Base-by-base conservation (phyloP, 495 filamentous ascomycete genomes). In the Penicillium cinerascens region DNA sequence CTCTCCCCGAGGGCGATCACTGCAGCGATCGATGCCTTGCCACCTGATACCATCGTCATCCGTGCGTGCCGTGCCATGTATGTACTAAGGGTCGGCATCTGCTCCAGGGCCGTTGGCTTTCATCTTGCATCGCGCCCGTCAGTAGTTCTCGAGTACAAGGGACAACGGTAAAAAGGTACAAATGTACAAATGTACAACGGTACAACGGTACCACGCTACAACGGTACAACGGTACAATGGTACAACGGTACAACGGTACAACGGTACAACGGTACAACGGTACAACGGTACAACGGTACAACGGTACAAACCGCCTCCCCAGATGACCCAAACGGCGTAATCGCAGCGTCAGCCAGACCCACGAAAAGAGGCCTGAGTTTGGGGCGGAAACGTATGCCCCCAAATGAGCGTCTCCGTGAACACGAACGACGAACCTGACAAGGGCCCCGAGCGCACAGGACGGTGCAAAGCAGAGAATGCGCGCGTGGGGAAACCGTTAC, bases 1-100 rank as follows among this genome's bases (percentile, higher is more conserved):
- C 25, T 8, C 47, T 54, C 52, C 60, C 60, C 57, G 60, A 52
- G 36, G 59, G 55, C 60, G 59, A 65, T 62, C 59, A 54, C 44
- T 63, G 59, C 59, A 62, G 51, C 55, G 44, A 40, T 47, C 38
- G 53, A 60, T 55, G 53, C 58, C 58, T 56, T 54, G 58, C 53
- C 52, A 60, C 57, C 46, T 52, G 41, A 52, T 52, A 46, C 52
- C 46, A n/a, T 22, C 27, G 46, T 13, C 10, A 38, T 49, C 39
- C 27, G 47, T 18, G 47, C 47, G 25, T 50, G 42, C 47, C 13
- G 11, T 15, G n/a, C 21, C 3, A 16, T 37, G 38, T 40, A 21
- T 39, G 55, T 48, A 53, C 55, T 60, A 58, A 54, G 52, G 57
- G 44, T 63, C 54, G 45, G n/a, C n/a, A n/a, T n/a, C n/a, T n/a